Base-by-base conservation (phyloP, 1,284 basidiomycete genomes). In the Moniliella sp. region DNA sequence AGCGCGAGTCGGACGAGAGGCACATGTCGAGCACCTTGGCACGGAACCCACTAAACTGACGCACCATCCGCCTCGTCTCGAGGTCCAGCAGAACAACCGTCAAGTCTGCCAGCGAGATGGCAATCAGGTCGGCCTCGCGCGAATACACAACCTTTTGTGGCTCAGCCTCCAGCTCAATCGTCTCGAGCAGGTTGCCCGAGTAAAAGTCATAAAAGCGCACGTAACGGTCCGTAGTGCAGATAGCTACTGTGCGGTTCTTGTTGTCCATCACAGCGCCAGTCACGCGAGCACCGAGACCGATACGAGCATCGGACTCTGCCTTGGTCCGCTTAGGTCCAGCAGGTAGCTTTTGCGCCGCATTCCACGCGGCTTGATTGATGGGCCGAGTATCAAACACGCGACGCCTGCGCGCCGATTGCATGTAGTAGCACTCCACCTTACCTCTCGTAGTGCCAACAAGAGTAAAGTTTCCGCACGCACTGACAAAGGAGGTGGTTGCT, bases 381-480 rank as follows among this genome's bases (percentile, higher is more conserved):
- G 45, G 39, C 5, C 42, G 39, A 12, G 46, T 50, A 18, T 43
- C 41, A 19, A 48, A 50, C n/a, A 46, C 48, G 25, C 79, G 78
- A 27, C 91, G 69, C 48, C 74, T 72, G 39, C 84, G 72, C 1
- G 88, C 91, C 9, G 79, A 84, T 62, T 99, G 88, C 46, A 59
- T 54, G 36, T 59, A 57, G 44, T 47, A 56, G 36, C 46, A 39
- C 30, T 55, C 45, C 9, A 59, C 52, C 10, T 39, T 32, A 7
- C 56, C 56, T 15, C 48, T 35, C 15, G 40, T 43, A 25, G 46
- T 50, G 18, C 56, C 56, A 1, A 76, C 76, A 4, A 97, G 63
- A 25, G 78, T 82, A 61, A 93, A 99, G 57, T 97, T 97, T 10
- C 91, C 91, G 57, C 91, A 99, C 0, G 81, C 78, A 9, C 83